phyloP scores from a whole-genome alignment of 306 rosid species.

The cucumber (Cucumis sativus) region DNA sequence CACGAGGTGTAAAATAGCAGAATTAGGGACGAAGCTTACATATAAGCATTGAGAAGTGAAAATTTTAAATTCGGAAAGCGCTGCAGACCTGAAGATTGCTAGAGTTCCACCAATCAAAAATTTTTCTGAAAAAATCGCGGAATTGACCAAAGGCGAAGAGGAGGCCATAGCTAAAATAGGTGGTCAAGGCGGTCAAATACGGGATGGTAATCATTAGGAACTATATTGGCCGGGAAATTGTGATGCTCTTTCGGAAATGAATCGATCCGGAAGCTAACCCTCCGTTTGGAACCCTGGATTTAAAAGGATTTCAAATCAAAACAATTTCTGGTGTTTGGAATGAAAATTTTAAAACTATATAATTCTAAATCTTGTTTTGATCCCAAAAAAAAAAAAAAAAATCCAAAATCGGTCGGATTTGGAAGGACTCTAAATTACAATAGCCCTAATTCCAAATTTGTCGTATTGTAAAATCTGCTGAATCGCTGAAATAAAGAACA shows the following conservation, averaged over 20 bases:
- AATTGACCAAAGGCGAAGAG: constrained; percentile 82
- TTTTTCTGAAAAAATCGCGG: constrained; percentile 67
- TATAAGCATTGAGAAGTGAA: neutral
- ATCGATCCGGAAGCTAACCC: neutral
- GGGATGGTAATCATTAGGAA: constrained; percentile 67
- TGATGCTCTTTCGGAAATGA: constrained; percentile 8
- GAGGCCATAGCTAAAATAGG: constrained; percentile 84
- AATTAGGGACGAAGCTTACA: neutral
- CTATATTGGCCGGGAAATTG: constrained; percentile 19
- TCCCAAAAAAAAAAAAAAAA: too few relatives aligned
- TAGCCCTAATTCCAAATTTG: neutral
- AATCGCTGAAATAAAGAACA: neutral
- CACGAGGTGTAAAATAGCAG: neutral
- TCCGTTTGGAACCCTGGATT: neutral
- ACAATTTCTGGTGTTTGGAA: neutral
- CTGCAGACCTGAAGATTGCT: constrained; percentile 51
- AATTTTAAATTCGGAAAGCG: neutral
- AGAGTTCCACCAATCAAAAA: constrained; percentile 49
- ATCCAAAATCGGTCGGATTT: neutral
- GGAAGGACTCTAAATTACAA: neutral
- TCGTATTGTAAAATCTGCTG: neutral
- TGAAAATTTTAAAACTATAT: neutral
- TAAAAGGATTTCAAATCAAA: neutral
- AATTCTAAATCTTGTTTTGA: neutral
- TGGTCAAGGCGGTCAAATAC: constrained; percentile 75